These are phyloP conservation scores for Bacidia rubella DNA, from an alignment of 495 filamentous ascomycete genomes.

Conservation along the genomic window DNA sequence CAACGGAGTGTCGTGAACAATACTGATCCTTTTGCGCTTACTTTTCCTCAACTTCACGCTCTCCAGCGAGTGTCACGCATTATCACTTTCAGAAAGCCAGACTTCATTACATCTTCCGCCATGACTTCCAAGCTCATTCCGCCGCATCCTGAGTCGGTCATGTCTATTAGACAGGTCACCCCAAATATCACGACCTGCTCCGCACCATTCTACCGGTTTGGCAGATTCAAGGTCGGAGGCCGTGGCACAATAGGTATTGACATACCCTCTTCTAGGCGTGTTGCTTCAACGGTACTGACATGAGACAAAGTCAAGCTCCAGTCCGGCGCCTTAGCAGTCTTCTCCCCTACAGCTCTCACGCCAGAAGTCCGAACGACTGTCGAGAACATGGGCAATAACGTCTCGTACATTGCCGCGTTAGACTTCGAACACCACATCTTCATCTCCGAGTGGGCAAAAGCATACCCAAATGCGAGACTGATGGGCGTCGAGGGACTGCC, in stretches of 20 bases:
- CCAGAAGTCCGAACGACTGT: conserved; percentile 58
- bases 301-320: conserved; percentile 46
- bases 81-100: no score
- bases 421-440: conserved; percentile 93
- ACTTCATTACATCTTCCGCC: not conserved
- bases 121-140: conserved; percentile 40
- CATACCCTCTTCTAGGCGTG: not conserved
- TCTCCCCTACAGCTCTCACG: conserved; percentile 79
- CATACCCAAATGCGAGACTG: conserved; percentile 63
- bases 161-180: conserved; percentile 75
- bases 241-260: conserved; percentile 65
- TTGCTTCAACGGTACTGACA: conserved; percentile 3
- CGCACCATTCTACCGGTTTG: conserved; percentile 73
- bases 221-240: conserved; percentile 67
- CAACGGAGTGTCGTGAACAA: no score
- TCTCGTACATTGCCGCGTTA: conserved; percentile 72
- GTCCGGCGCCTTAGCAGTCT: conserved; percentile 69
- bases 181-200: conserved; percentile 72
- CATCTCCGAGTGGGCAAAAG: conserved; percentile 66
- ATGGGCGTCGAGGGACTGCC: conserved; percentile 75
- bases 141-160: conserved; percentile 55
- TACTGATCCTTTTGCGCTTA: no score
- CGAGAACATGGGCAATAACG: conserved; percentile 48
- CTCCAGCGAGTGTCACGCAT: no score
- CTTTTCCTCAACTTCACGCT: no score